Evolutionary conservation across 495 filamentous ascomycete genomes (phyloP).

Genomic region (Penicillium turbatum): DNA sequence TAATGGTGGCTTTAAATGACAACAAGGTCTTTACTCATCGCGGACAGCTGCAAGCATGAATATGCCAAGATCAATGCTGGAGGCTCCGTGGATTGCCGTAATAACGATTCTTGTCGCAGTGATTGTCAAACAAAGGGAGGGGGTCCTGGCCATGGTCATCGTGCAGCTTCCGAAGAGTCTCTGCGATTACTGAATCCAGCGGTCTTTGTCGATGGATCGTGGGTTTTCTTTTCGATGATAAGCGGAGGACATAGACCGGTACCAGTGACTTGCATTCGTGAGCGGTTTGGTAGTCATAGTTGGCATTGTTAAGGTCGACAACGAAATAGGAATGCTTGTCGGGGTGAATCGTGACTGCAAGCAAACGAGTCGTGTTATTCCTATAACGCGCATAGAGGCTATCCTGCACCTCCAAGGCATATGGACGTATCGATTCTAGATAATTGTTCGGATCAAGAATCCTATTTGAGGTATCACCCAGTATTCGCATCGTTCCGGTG

Average conservation of each 20-base stretch:
- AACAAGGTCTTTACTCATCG: too few species aligned
- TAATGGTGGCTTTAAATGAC: too few species aligned
- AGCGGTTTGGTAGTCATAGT: slow-evolving; percentile 2
- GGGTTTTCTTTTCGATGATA: neutral
- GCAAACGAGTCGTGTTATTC: neutral
- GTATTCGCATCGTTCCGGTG: neutral
- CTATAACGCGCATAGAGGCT: neutral
- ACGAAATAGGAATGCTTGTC: slow-evolving; percentile 5
- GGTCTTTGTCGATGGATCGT: neutral
- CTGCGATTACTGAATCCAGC: neutral
- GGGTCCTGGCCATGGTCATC: slow-evolving; percentile 1
- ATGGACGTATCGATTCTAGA: neutral
- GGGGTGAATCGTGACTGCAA: neutral
- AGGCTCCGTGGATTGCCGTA: neutral
- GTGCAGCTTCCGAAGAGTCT: slow-evolving; percentile 3
- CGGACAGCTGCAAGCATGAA: too few species aligned
- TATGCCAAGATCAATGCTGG: too few species aligned
- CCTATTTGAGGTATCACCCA: slow-evolving; percentile 1
- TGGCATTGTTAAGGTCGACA: slow-evolving; percentile 4
- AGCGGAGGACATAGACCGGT: neutral
- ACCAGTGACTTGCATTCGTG: neutral
- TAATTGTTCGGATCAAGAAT: slow-evolving; percentile 1
- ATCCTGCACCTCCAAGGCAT: neutral
- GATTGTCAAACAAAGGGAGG: slow-evolving; percentile 5
- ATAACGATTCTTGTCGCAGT: too few species aligned